Evolutionary conservation across 164 flowering plant genomes (phyloP).

Genomic region (Macadamia tetraphylla): DNA sequence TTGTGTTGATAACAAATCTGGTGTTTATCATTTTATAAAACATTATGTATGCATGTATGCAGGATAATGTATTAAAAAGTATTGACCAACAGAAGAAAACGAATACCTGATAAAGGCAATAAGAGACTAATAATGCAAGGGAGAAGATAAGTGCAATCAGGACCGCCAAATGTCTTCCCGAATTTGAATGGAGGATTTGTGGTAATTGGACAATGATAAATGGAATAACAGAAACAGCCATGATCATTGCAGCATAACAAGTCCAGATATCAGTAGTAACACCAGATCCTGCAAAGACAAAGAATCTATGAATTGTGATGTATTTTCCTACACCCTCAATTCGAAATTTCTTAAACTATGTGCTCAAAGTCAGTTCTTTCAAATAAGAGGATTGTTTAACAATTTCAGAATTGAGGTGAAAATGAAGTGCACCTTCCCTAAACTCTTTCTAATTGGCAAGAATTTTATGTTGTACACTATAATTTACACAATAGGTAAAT

Average conservation of each 20-base stretch:
- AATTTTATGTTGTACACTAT: too few species aligned
- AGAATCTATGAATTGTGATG: constrained; percentile 75
- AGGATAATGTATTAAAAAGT: too few species aligned
- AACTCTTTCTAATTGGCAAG: too few species aligned
- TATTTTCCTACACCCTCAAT: constrained; percentile 26
- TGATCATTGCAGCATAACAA: constrained; percentile 62
- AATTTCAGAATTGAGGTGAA: too few species aligned
- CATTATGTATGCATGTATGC: too few species aligned
- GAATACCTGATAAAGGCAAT: constrained; percentile 86
- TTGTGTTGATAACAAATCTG: too few species aligned
- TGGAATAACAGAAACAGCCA: constrained; percentile 81
- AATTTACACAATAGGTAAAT: not conserved
- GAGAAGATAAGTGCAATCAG: constrained; percentile 64
- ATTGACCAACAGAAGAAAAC: not conserved
- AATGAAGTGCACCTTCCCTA: too few species aligned
- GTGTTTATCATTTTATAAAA: too few species aligned
- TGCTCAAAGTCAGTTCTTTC: too few species aligned
- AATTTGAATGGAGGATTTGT: constrained; percentile 41
- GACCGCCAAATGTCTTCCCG: constrained; percentile 62
- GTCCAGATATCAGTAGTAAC: not conserved
- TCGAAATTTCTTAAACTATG: not conserved
- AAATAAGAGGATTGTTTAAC: too few species aligned
- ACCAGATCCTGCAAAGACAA: constrained; percentile 48
- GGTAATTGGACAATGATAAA: constrained; percentile 82
- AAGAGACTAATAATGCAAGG: constrained; percentile 43